These are phyloP conservation scores for Rubus idaeus DNA, from an alignment of 306 rosid genomes.

Conservation along the genomic window DNA sequence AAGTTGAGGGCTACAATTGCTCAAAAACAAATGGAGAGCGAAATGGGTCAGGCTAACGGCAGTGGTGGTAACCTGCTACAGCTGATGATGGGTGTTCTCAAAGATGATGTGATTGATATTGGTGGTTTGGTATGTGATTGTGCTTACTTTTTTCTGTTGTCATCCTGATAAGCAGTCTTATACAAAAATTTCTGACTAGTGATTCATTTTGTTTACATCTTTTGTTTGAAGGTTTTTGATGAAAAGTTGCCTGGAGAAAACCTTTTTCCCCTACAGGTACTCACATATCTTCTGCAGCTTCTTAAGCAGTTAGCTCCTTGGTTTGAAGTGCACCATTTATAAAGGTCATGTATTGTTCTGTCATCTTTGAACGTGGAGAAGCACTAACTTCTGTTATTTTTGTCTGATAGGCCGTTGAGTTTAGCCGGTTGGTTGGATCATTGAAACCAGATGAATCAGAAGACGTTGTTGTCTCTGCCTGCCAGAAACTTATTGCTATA, in stretches of 20 bases:
- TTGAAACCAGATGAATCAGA: constrained; percentile 85
- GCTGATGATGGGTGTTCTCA: constrained; percentile 81
- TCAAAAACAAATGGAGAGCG: constrained; percentile 87
- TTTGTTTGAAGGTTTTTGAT: constrained; percentile 71
- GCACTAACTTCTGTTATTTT: constrained; percentile 23
- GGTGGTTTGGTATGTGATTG: constrained; percentile 78
- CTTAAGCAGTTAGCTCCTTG: neutral
- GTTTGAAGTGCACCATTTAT: neutral
- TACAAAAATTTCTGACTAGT: neutral
- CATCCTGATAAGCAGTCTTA: neutral
- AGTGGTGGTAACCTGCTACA: constrained; percentile 84
- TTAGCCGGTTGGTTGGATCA: constrained; percentile 80
- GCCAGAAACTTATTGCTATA: constrained; percentile 81
- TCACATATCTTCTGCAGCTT: neutral
- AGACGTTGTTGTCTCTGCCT: constrained; percentile 79
- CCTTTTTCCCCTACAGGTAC: constrained; percentile 88
- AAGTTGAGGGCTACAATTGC: constrained; percentile 94
- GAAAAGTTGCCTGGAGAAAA: constrained; percentile 93
- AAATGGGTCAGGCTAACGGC: constrained; percentile 67
- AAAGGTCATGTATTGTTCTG: neutral
- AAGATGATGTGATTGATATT: constrained; percentile 87
- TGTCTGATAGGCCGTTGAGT: constrained; percentile 86
- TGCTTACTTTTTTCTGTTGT: constrained; percentile 5
- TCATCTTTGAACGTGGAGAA: constrained; percentile 18
- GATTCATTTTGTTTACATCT: neutral